Conservation (phyloP, 768 basidiomycete genomes). For the Russula emetica region DNA sequence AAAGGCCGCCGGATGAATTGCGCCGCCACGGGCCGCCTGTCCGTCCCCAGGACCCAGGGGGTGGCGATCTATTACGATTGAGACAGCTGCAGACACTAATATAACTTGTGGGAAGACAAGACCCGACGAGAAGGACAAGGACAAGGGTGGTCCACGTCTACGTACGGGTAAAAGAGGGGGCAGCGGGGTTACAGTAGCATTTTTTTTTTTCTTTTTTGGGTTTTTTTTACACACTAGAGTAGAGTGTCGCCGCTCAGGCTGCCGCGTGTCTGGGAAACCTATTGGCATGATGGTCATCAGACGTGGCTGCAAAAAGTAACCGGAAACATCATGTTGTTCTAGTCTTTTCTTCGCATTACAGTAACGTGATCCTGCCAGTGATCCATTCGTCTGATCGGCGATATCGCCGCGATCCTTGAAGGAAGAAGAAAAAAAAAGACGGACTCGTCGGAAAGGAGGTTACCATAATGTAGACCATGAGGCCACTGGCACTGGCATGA, state of each 20-base stretch:
- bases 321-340: not conserved
- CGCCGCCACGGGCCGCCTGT: conserved; percentile 54
- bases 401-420: conserved; percentile 56
- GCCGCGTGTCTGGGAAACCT: not conserved
- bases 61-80: not conserved
- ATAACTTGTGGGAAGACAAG: no score
- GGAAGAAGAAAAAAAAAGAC: conserved; percentile 43
- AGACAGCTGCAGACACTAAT: no score
- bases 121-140: not conserved
- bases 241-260: no score
- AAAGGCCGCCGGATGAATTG: conserved; percentile 59
- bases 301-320: not conserved
- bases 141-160: not conserved
- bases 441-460: conserved; percentile 57
- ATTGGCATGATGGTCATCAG: not conserved
- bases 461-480: conserved; percentile 21
- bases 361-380: no score
- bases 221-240: not conserved
- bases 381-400: conserved; percentile 43
- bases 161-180: not conserved
- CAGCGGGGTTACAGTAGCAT: no score
- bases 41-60: not conserved
- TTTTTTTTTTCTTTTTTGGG: not conserved
- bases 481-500: no score
- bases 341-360: not conserved